Conservation (phyloP, 73 alveolate genomes). For the Halteria grandinella region DNA sequence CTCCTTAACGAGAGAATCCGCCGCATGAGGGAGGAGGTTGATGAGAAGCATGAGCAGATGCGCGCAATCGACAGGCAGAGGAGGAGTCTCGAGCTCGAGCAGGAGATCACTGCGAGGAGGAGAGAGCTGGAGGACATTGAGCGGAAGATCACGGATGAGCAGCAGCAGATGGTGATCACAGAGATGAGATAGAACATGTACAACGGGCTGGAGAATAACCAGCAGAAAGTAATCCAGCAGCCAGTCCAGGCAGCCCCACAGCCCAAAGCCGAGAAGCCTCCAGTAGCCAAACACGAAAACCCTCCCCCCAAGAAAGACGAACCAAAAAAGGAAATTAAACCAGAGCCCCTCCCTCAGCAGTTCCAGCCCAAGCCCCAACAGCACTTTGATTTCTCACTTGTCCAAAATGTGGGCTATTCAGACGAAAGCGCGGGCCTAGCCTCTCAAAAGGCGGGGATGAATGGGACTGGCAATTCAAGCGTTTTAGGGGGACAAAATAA, state of each 20-base stretch:
- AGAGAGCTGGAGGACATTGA: constrained; percentile 22
- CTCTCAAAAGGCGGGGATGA: background rate
- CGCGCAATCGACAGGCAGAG: constrained; percentile 5
- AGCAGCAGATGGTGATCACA: background rate
- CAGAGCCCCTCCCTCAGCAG: background rate
- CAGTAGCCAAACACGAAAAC: background rate
- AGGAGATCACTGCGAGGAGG: constrained; percentile 7
- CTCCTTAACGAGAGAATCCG: background rate
- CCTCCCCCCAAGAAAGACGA: background rate
- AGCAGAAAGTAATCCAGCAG: background rate
- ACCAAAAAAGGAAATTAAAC: background rate
- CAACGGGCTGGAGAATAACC: background rate
- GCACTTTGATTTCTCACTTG: background rate
- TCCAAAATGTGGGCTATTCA: background rate
- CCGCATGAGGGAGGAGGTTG: constrained; percentile 40
- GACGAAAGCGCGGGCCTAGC: background rate
- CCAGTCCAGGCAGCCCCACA: background rate
- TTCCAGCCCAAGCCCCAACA: background rate
- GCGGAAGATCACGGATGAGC: constrained; percentile 6
- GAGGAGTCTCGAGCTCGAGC: background rate
- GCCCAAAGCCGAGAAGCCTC: background rate
- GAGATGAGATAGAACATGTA: background rate
- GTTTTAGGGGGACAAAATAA: background rate
- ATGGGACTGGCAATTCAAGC: background rate
- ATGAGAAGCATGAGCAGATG: background rate